These are phyloP conservation scores for Xylaria curta DNA, from an alignment of 495 filamentous ascomycete species.

Conservation along the genomic window DNA sequence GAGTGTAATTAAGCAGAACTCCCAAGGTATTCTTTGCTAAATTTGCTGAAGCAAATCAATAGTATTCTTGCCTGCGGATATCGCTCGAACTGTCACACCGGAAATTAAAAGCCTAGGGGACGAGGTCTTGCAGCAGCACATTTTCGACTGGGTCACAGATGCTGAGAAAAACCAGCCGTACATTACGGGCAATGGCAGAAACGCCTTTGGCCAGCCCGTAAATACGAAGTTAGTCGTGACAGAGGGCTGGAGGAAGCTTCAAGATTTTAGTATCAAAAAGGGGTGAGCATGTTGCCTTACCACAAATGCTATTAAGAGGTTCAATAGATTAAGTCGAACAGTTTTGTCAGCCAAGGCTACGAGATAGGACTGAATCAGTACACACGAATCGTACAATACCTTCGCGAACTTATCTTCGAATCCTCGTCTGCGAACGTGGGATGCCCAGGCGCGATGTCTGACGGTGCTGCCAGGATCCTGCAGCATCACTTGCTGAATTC, in stretches of 20 bases:
- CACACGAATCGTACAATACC: slow-evolving; percentile 60
- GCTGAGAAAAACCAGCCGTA: slow-evolving; percentile 65
- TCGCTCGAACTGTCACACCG: slow-evolving; percentile 43
- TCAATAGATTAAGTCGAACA: slow-evolving; percentile 15
- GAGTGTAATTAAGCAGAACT: slow-evolving; percentile 40
- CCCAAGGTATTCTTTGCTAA: background rate
- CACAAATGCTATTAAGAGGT: background rate
- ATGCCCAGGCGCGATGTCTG: slow-evolving; percentile 71
- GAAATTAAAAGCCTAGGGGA: slow-evolving; percentile 51
- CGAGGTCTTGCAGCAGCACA: slow-evolving; percentile 51
- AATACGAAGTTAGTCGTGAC: slow-evolving; percentile 55
- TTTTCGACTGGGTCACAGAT: slow-evolving; percentile 61
- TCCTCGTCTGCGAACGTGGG: slow-evolving; percentile 52
- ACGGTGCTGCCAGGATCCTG: slow-evolving; percentile 67
- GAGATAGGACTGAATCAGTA: slow-evolving; percentile 53
- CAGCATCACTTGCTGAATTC: slow-evolving; percentile 47
- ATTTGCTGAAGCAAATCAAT: slow-evolving; percentile 10
- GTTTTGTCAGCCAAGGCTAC: slow-evolving; percentile 61
- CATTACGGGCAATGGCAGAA: slow-evolving; percentile 52
- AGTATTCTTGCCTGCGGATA: slow-evolving; percentile 55
- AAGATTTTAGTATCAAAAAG: slow-evolving; percentile 58
- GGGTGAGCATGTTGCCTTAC: slow-evolving; percentile 35
- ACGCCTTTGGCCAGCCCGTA: slow-evolving; percentile 57
- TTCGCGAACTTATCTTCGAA: slow-evolving; percentile 63
- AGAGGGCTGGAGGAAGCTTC: slow-evolving; percentile 64